phyloP scores from a whole-genome alignment of 1,284 basidiomycete genomes.

The Heterobasidion occidentale region DNA sequence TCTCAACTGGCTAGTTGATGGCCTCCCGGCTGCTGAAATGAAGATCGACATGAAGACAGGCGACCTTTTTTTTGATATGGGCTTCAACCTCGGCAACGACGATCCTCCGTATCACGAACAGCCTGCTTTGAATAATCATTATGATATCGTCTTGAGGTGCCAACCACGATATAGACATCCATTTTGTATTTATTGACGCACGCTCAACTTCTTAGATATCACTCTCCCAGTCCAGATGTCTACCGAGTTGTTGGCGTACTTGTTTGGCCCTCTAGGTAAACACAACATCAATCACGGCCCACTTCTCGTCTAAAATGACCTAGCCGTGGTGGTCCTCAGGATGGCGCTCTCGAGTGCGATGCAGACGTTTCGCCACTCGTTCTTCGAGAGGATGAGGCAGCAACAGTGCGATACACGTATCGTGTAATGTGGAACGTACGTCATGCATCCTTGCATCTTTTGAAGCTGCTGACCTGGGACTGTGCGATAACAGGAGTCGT shows the following conservation, averaged over 20 bases:
- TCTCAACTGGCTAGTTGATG: constrained; percentile 92
- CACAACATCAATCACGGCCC: too few species aligned
- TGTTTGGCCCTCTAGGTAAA: constrained; percentile 80
- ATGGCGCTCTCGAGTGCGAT: constrained; percentile 31
- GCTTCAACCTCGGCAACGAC: constrained; percentile 73
- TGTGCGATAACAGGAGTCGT: constrained; percentile 50
- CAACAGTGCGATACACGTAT: constrained; percentile 85
- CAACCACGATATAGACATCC: constrained; percentile 8
- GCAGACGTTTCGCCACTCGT: constrained; percentile 35
- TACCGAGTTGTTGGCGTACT: constrained; percentile 87
- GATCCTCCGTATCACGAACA: constrained; percentile 42
- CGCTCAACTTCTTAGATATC: constrained; percentile 52
- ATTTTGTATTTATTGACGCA: neutral
- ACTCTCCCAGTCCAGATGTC: constrained; percentile 58
- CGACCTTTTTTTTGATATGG: constrained; percentile 88
- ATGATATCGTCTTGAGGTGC: constrained; percentile 74
- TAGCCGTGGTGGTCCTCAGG: constrained; percentile 56
- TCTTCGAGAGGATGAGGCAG: constrained; percentile 55
- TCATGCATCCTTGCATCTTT: neutral
- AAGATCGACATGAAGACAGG: constrained; percentile 71
- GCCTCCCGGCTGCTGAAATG: constrained; percentile 90
- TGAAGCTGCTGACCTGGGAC: neutral
- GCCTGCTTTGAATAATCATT: constrained; percentile 88
- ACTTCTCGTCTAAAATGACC: neutral
- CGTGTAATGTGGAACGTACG: constrained; percentile 80